These are phyloP conservation scores for Graphilbum sp. DNA, from an alignment of 2,329 filamentous ascomycete species.

Conservation along the genomic window DNA sequence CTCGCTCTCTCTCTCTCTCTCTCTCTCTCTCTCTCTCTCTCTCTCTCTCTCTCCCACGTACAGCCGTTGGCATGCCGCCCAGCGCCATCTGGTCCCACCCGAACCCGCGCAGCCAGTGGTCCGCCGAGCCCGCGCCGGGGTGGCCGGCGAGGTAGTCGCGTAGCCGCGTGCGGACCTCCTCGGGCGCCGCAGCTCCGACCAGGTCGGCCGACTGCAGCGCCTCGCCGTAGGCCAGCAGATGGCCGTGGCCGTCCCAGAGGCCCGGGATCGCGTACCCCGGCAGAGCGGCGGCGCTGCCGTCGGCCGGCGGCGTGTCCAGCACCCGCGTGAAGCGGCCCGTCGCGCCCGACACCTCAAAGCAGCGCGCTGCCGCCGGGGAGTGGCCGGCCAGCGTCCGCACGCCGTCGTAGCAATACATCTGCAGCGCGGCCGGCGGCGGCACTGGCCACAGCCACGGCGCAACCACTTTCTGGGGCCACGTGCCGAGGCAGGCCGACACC, in stretches of 20 bases:
- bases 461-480: too few species aligned
- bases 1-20: too few species aligned
- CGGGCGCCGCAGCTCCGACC: conserved; percentile 39
- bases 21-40: too few species aligned
- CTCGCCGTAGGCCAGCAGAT: conserved; percentile 48
- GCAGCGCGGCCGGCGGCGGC: too few species aligned
- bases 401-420: conserved; percentile 26
- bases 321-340: conserved; percentile 33
- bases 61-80: conserved; percentile 48
- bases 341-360: conserved; percentile 37
- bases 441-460: too few species aligned
- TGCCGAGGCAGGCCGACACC: neutral
- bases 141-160: conserved; percentile 31
- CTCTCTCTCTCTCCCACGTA: conserved; percentile 16
- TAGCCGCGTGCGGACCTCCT: conserved; percentile 36
- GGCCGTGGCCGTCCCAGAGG: conserved; percentile 56
- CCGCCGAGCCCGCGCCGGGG: conserved; percentile 31
- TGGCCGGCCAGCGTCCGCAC: conserved; percentile 24
- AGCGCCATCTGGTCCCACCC: conserved; percentile 57
- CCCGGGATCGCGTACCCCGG: conserved; percentile 46
- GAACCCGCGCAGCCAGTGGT: conserved; percentile 48
- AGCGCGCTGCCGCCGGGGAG: conserved; percentile 26
- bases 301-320: conserved; percentile 17
- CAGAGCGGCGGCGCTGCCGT: conserved; percentile 12
- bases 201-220: conserved; percentile 49